Conservation (phyloP, 2,329 filamentous ascomycete genomes). For the Aspergillus ustus region DNA sequence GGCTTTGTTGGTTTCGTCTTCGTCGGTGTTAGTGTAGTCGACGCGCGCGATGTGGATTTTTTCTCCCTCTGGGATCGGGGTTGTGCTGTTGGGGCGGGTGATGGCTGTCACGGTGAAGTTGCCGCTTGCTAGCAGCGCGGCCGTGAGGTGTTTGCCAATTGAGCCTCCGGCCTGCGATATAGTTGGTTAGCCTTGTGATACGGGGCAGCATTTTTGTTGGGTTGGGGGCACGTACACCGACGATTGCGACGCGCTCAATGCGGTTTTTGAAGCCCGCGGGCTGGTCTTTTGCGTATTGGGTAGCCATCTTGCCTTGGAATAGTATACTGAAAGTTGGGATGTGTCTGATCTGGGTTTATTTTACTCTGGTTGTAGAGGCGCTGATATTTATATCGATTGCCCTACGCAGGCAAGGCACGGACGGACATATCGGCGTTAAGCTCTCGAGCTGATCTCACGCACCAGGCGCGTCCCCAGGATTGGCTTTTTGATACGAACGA, state of each 20-base stretch:
- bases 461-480: too few species aligned
- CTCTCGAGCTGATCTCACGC: not conserved
- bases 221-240: constrained; percentile 38
- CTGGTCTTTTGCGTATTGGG: constrained; percentile 30
- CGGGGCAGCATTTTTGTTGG: not conserved
- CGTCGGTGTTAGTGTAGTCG: constrained; percentile 51
- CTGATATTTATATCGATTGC: too few species aligned
- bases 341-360: too few species aligned
- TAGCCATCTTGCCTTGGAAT: not conserved
- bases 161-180: constrained; percentile 40
- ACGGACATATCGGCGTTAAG: not conserved
- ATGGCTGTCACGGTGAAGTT: constrained; percentile 60
- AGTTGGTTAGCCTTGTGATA: constrained; percentile 15
- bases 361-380: too few species aligned
- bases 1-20: constrained; percentile 44
- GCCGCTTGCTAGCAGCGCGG: constrained; percentile 50
- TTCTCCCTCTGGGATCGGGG: constrained; percentile 52
- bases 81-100: constrained; percentile 51
- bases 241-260: constrained; percentile 45
- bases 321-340: not conserved
- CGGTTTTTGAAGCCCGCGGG: constrained; percentile 33
- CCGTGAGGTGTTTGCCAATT: constrained; percentile 34
- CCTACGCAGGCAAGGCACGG: too few species aligned
- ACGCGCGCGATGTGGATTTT: constrained; percentile 48
- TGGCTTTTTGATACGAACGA: not conserved